Evolutionary conservation across 176 grass and related monocot species (phyloP), one percentile per base, ranked within the genome.

Genomic region (Cenchrus purpureus): DNA sequence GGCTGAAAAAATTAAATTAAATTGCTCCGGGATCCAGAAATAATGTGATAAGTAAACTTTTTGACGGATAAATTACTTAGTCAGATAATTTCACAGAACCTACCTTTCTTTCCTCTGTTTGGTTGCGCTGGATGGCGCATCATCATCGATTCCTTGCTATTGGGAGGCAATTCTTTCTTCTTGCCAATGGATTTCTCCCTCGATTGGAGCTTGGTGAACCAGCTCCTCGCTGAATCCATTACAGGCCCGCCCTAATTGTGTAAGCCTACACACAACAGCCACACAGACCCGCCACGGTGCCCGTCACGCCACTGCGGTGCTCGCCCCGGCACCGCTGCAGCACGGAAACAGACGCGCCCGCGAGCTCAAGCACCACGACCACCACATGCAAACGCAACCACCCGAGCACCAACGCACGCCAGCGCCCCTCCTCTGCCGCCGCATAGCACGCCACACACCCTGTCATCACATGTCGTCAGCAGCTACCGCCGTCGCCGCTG

Each of bases 151-250:
- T 96, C 94, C 74, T 87, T 88, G 51, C 83, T 93, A 91, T 92
- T 91, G 19, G 89, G 85, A 84, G 87, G 89, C 71, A 92, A 54
- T 59, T 98, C 93, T 51, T 90, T 95, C 91, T 93, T 98, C 87
- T 89, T 98, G 19, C 78, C 80, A 17, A 83, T 68, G 65, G 87
- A 88, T 93, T 95, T 98, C 68, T 98, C 96, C 75, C 85, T 94
- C 4, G 89, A 25, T 83, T 95, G 96, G 63, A 98, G 90, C 88
- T 98, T 95, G 34, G 84, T 91, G 10, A 95, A 92, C 96, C 96
- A 98, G 86, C 93, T 98, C 89, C 91, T 93, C 25, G 93, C 87
- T 52, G 96, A 90, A 91, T 95, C 93, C 93, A 98, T 98, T 62
- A 70, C 74, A 25, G 25, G 19, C 20, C 28, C 44, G 34, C n/a